Base-by-base conservation (phyloP, 805 yeast species). In the Candida quercuum region DNA sequence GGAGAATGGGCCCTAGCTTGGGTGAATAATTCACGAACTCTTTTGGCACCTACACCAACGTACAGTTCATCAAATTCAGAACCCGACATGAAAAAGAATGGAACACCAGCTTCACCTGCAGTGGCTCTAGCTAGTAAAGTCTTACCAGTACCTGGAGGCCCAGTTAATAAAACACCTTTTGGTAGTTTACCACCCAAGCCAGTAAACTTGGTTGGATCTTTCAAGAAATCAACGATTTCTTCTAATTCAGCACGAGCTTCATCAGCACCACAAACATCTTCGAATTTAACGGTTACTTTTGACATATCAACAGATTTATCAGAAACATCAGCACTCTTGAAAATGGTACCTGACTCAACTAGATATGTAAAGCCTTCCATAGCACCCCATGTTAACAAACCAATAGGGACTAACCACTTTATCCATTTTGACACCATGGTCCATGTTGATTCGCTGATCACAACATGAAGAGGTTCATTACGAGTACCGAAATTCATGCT, bases 101-200 rank as follows among this genome's bases (percentile, higher is more conserved):
- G 99, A 18, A 93, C 98, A 39, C 96, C 98, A 6, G 99, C 98
- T 64, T 91, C 98, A 46, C 98, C 98, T 7, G 99, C 99, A 22
- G 96, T 94, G 21, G 99, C 98, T 52, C 98, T 78, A 0, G 98
- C 98, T 46, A 93, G 74, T 48, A 91, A 69, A 1, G 99, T 93
- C 61, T 93, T 91, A 76, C 99, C 99, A 6, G 99, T 91, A 64
- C 99, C 99, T 29, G 99, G 99, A 27, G 99, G 99, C 32, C 99
- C 99, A 11, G 98, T 93, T 47, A 91, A 70, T 41, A 93, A 67
- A 6, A 93, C 95, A 70, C 99, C 99, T 60, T 91, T 93, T 41
- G 99, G 98, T 52, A 93, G 71, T 61, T 89, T 89, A 36, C 99
- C 99, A 48, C 99, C 99, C 35, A 93, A 72, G 1, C 95, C 95